Evolutionary conservation across 140 eudicot genomes (phyloP), one percentile per base, ranked within the genome.

Genomic region (Bidens hawaiensis): DNA sequence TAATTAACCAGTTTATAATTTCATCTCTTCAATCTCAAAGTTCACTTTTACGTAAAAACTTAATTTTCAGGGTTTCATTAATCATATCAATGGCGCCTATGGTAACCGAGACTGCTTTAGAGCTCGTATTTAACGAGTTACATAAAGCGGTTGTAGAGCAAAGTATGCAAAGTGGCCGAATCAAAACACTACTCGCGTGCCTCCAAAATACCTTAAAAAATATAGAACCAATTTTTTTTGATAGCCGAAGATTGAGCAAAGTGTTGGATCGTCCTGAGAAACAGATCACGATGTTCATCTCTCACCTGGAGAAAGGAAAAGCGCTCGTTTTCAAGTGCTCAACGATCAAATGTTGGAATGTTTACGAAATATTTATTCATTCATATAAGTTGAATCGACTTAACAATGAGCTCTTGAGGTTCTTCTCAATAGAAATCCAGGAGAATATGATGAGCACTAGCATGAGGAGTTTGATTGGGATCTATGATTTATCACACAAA

Each of bases 261-360:
- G 70, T 68, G 1, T 18, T 75, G 71, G 31, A 75, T 61, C 40
- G 64, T 25, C 59, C 45, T 1, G 48, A 63, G 6, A 28, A 45
- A 1, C 76, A 76, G 15, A 76, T 33, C 6, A 42, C 4, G 10
- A 6, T 3, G 73, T 36, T 63, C 67, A 26, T 54, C 13, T 41
- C n/a, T 24, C 43, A 22, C 27, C 52, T 75, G 25, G 36, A 28
- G 18, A 14, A 65, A 24, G 84, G 73, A 19, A 49, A 55, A 64
- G 62, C 55, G 14, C 72, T 76, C 13, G 72, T 76, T 19, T 50
- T 27, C 12, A 76, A 62, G 43, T 69, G 71, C 64, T 46, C 65
- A 1, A 31, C 16, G 24, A 40, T 70, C 45, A 38, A 38, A 10
- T 19, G 1, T 4, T 71, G 64, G 76, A 58, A 71, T 12, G 14